These are phyloP conservation scores for Aspergillus fumigatiaffinis DNA, from an alignment of 2,329 filamentous ascomycete species.

Conservation along the genomic window DNA sequence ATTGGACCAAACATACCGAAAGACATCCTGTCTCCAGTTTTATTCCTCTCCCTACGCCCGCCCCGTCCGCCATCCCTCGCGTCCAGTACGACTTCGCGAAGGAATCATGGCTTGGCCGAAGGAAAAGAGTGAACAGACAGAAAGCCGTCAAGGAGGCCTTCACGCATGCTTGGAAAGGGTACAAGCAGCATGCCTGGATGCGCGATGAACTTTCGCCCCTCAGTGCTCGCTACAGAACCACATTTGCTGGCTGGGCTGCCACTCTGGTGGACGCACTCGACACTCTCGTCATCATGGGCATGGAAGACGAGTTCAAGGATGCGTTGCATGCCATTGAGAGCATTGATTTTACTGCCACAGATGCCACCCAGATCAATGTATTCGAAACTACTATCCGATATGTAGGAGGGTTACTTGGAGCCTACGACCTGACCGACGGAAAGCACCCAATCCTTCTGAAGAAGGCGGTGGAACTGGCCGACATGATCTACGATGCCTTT, in stretches of 20 bases:
- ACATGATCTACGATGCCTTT: constrained; percentile 76
- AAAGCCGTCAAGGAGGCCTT: constrained; percentile 70
- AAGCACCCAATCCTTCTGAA: constrained; percentile 66
- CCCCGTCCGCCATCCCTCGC: constrained; percentile 64
- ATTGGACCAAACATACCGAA: constrained; percentile 71
- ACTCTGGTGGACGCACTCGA: constrained; percentile 80
- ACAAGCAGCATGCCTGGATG: constrained; percentile 74
- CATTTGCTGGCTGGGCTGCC: constrained; percentile 88
- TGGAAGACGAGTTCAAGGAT: constrained; percentile 74
- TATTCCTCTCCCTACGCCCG: constrained; percentile 69
- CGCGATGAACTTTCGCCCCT: constrained; percentile 83
- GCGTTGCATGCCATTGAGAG: constrained; percentile 64
- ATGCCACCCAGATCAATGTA: constrained; percentile 67
- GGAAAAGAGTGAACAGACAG: constrained; percentile 61
- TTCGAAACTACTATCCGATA: constrained; percentile 94
- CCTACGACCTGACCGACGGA: constrained; percentile 79
- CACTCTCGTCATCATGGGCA: constrained; percentile 78
- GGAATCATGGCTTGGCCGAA: constrained; percentile 59
- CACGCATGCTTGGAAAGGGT: constrained; percentile 75
- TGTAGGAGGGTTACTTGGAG: constrained; percentile 77
- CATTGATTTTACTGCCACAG: constrained; percentile 79
- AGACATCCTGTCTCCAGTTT: constrained; percentile 70
- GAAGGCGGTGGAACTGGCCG: constrained; percentile 77
- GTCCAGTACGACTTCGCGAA: constrained; percentile 69
- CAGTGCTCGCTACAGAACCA: constrained; percentile 64